Conservation (phyloP, 345 rosid species). For the Gossypium stocksii region DNA sequence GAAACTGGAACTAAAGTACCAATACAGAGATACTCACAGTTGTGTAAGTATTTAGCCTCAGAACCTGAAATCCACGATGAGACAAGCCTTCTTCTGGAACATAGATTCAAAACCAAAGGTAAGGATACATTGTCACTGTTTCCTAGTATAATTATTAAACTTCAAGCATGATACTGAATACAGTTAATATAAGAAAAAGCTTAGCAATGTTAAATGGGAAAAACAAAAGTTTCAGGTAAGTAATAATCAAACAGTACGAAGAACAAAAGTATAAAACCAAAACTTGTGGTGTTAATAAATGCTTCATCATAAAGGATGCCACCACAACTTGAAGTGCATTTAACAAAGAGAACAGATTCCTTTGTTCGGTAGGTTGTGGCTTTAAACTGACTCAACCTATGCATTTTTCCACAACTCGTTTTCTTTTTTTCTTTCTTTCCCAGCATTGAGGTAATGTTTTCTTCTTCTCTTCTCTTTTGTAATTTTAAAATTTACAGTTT, state of each 20-base stretch:
- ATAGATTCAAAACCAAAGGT: slow-evolving; percentile 19
- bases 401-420: not conserved
- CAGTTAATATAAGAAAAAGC: not conserved
- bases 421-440: too few relatives aligned
- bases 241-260: not conserved
- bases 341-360: not conserved
- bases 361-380: not conserved
- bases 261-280: not conserved
- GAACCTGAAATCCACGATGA: slow-evolving; percentile 83
- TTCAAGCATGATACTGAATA: slow-evolving; percentile 3
- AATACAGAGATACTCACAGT: slow-evolving; percentile 55
- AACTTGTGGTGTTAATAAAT: not conserved
- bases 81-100: slow-evolving; percentile 78
- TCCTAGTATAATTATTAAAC: slow-evolving; percentile 6
- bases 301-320: not conserved
- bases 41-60: slow-evolving; percentile 85
- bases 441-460: not conserved
- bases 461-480: not conserved
- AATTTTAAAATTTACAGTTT: not conserved
- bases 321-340: not conserved
- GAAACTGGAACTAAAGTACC: not conserved
- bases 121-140: not conserved
- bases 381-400: slow-evolving; percentile 2
- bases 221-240: not conserved
- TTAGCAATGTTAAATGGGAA: not conserved